Base-by-base conservation (phyloP, 176 grass and related monocot species). In the Raddia distichophylla region DNA sequence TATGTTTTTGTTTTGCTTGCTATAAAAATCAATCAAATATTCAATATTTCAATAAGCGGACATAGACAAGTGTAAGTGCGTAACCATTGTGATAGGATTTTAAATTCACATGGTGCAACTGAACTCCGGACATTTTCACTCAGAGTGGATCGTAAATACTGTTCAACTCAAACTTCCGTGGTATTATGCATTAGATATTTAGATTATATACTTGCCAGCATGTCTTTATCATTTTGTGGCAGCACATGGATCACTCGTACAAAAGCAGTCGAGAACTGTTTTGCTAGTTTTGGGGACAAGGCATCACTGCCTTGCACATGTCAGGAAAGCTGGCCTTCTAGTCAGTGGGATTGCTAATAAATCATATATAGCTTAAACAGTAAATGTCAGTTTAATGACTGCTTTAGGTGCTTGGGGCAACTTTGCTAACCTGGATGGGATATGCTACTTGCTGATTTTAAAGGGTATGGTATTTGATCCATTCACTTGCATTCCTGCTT, bases 141-240 rank as follows among this genome's bases (percentile, higher is more conserved):
- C 17, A 2, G 20, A 35, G 32, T 67, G 10, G 6, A 19, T 72
- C 52, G 52, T 72, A 32, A 59, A 70, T 81, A 35, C 32, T 17
- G 43, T 15, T 59, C 15, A 11, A 35, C 13, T 67, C 35, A 10
- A 47, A 46, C 10, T 44, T 27, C 2, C 43, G 16, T 35, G 7
- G 3, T 81, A 35, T 19, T 12, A 71, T 47, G 74, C 5, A 7
- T 3, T 83, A 74, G n/a, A n/a, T n/a, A n/a, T n/a, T n/a, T n/a
- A n/a, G 60, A 75, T 75, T 53, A 46, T 54, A 5, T 8, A n/a
- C 43, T 66, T 75, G 35, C n/a, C 37, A 81, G 65, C 64, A 61
- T 67, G 48, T 74, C n/a, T 40, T 40, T 27, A 27, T 27, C 27
- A 27, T 27, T 27, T 18, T 55, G 49, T 54, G 73, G 42, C 8